Evolutionary conservation across 192 early-diverging fungal genomes (phyloP).

Genomic region (Geranomyces michiganensis): DNA sequence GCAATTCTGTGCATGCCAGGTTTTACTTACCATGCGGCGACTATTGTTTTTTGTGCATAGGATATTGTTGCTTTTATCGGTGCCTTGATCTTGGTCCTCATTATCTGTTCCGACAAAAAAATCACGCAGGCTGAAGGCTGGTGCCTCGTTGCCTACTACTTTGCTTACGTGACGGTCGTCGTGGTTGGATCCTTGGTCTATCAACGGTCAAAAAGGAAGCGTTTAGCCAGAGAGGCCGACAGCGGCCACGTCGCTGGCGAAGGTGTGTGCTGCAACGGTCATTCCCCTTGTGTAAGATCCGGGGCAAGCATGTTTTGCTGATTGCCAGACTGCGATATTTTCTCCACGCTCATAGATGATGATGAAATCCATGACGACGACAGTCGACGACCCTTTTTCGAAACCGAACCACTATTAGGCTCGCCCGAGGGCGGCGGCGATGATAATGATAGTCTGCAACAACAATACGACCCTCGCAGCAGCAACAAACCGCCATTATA

Average conservation of each 20-base stretch:
- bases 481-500: background rate
- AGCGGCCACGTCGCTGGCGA: background rate
- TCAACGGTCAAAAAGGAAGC: constrained; percentile 14
- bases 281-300: no score
- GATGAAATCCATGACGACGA: constrained; percentile 8
- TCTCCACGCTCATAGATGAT: background rate
- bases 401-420: constrained; percentile 22
- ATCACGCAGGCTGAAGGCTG: constrained; percentile 63
- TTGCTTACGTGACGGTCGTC: constrained; percentile 63
- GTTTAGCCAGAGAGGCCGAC: background rate
- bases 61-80: constrained; percentile 78
- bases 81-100: constrained; percentile 57
- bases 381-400: constrained; percentile 15
- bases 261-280: background rate
- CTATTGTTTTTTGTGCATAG: constrained; percentile 70
- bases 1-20: background rate
- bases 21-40: constrained; percentile 8
- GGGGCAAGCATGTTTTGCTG: no score
- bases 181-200: constrained; percentile 57
- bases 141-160: constrained; percentile 60
- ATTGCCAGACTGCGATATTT: no score
- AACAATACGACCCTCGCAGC: background rate
- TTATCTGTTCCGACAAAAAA: constrained; percentile 56
- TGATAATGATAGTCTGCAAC: no score
- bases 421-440: background rate